A percentile compares a stretch with the other conserved stretches of the same genome.
phyloP scores from a whole-genome alignment of 768 basidiomycete genomes.

The Amanita phalloides region DNA sequence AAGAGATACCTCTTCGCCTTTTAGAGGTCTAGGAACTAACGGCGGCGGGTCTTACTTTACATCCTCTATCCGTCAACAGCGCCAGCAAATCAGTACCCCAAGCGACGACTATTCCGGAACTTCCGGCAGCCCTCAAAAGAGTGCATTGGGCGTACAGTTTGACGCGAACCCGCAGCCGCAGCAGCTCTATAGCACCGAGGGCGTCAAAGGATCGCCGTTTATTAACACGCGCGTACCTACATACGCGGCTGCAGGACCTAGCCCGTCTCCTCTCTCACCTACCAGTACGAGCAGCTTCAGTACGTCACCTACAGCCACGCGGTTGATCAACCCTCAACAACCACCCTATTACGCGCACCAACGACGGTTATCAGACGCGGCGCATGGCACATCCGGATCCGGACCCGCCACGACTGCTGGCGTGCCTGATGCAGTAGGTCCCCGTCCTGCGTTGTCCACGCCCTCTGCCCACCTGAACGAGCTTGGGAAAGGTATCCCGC shows the following conservation, averaged over 20 bases:
- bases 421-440: not conserved
- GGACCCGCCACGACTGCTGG: not conserved
- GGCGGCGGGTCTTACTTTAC: slow-evolving; percentile 16
- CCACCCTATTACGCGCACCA: slow-evolving; percentile 32
- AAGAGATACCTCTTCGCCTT: slow-evolving; percentile 39
- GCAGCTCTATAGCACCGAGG: slow-evolving; percentile 12
- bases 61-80: slow-evolving; percentile 8
- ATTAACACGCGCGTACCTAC: slow-evolving; percentile 31
- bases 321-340: slow-evolving; percentile 34
- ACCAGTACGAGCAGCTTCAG: not conserved
- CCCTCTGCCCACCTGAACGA: slow-evolving; percentile 28
- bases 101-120: slow-evolving; percentile 1
- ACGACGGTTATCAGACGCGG: slow-evolving; percentile 30
- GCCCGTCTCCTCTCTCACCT: slow-evolving; percentile 1
- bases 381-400: slow-evolving; percentile 7
- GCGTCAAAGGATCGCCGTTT: slow-evolving; percentile 16
- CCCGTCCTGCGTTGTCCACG: not conserved
- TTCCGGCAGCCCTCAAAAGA: slow-evolving; percentile 1
- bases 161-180: slow-evolving; percentile 10
- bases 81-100: slow-evolving; percentile 8
- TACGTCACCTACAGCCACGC: slow-evolving; percentile 37
- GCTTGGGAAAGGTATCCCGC: slow-evolving; percentile 83
- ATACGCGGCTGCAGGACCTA: slow-evolving; percentile 12
- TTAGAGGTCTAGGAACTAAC: slow-evolving; percentile 42
- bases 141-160: slow-evolving; percentile 3